Base-by-base conservation (phyloP, 1,284 basidiomycete genomes). In the Acaromyces ingoldii region DNA sequence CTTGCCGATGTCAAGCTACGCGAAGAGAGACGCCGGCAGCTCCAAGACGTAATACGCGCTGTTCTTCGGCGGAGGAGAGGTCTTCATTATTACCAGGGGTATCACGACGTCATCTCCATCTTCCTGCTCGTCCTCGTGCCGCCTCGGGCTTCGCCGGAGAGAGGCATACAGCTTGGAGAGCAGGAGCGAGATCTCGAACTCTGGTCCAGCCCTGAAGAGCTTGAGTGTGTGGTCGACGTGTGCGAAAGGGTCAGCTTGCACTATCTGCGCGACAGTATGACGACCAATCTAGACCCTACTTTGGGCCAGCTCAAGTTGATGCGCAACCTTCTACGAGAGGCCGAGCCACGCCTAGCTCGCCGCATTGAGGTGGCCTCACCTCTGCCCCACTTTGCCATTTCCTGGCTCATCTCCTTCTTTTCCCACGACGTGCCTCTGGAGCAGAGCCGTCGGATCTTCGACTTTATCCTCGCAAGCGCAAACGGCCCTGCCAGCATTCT, bases 21-120 rank as follows among this genome's bases (percentile, higher is more conserved):
- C 6, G 28, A 24, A 1, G 47, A 46, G 21, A 50, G 67, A 6
- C 56, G 67, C 6, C 17, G 31, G 15, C 65, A 70, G 40, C 62
- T 74, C 17, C 48, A 51, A 2, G 52, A 56, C 9, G 48, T 72
- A n/a, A 55, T 71, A 13, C 82, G 88, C 1, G 79, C 82, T 1
- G 74, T 91, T 2, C 86, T 95, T 64, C 82, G 88, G 22, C 82
- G 81, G 66, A 82, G 86, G 53, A 85, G 85, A 5, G 81, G 79
- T 33, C 78, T 96, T 33, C 82, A 81, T 70, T 96, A 95, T 76
- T 96, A 53, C 22, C 69, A 90, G 84, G 91, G 91, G 36, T 93
- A 89, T 73, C 91, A 96, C 73, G 91, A 95, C 71, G 89, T 96
- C 41, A 80, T 90, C 28, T 86, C 88, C 0, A 88, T 95, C 10